A percentile compares a stretch with the other conserved stretches of the same genome.
Conservation (phyloP, 495 filamentous ascomycete species). For the Trichoderma orchidacearum region DNA sequence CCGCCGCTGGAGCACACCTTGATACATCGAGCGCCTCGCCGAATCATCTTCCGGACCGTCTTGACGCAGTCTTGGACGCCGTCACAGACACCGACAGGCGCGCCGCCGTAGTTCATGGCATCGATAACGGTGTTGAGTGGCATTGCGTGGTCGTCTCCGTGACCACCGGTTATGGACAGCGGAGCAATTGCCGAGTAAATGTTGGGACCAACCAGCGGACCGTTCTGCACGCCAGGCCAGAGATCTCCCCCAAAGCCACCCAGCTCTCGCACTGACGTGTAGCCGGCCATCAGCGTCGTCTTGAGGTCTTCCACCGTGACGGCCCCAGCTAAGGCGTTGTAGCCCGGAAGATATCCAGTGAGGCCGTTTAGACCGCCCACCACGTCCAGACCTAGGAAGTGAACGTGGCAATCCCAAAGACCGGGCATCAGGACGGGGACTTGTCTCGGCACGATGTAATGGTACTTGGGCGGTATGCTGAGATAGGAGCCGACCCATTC, state of each 20-base stretch:
- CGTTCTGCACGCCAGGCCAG: constrained; percentile 15
- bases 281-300: constrained; percentile 19
- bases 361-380: neutral
- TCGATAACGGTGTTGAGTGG: constrained; percentile 2
- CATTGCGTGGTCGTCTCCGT: constrained; percentile 5
- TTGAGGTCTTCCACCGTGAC: constrained; percentile 14
- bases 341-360: neutral
- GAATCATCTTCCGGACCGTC: constrained; percentile 20
- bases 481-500: constrained; percentile 11
- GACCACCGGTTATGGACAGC: constrained; percentile 6
- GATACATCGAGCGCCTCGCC: constrained; percentile 23
- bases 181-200: constrained; percentile 16
- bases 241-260: constrained; percentile 19
- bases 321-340: constrained; percentile 13
- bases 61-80: constrained; percentile 18
- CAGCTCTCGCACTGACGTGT: constrained; percentile 24
- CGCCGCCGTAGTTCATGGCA: neutral
- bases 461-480: constrained; percentile 10
- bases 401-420: constrained; percentile 27
- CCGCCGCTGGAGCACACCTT: constrained; percentile 26
- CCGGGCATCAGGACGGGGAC: constrained; percentile 25
- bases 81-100: constrained; percentile 11
- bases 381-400: constrained; percentile 11
- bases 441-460: neutral
- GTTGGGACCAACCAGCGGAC: constrained; percentile 19